phyloP scores from a whole-genome alignment of 148 eudicot species.

The Rhododendron ferrugineum region DNA sequence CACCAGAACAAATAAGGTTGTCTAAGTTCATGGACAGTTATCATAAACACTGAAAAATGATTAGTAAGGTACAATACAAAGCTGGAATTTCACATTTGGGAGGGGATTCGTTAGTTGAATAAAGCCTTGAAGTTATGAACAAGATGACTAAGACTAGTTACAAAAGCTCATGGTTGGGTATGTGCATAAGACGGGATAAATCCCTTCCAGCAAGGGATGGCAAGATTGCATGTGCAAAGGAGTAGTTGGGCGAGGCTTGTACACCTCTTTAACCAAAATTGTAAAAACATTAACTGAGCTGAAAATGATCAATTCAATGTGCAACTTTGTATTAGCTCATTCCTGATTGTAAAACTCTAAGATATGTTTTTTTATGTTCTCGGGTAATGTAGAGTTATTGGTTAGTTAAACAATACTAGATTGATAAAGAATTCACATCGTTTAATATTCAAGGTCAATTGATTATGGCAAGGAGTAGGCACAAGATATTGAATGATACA shows the following conservation, averaged over 20 bases:
- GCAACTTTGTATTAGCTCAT: neutral
- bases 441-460: neutral
- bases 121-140: neutral
- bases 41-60: neutral
- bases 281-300: neutral
- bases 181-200: neutral
- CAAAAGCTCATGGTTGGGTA: neutral
- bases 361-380: neutral
- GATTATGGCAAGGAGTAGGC: neutral
- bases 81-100: neutral
- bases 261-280: neutral
- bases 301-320: neutral
- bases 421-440: neutral
- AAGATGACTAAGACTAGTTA: neutral
- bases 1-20: neutral
- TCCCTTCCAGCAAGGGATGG: neutral
- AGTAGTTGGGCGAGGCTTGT: neutral
- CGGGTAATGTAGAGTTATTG: neutral
- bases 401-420: no score
- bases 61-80: neutral
- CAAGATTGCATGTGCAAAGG: neutral
- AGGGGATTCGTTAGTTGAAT: neutral
- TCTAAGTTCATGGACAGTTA: neutral
- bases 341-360: neutral
- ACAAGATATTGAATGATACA: neutral